Conservation (phyloP, 78 protist genomes). For the Dictyostelium intermedium region DNA sequence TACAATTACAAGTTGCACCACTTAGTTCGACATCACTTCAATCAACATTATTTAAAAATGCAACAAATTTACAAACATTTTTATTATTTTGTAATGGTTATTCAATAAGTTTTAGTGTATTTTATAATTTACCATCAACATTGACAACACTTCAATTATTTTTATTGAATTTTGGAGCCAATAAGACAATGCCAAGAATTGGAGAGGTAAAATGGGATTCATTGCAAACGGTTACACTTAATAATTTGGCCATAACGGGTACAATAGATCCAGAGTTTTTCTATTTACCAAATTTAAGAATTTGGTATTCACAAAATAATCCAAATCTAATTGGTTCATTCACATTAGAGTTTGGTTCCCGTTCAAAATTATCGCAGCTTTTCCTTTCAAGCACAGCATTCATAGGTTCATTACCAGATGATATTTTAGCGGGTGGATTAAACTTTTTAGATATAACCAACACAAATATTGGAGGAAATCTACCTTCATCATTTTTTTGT, state of each 20-base stretch:
- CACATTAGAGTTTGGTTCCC: neutral
- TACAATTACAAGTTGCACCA: neutral
- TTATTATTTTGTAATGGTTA: neutral
- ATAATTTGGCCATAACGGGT: neutral
- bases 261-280: neutral
- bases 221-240: neutral
- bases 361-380: neutral
- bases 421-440: neutral
- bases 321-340: neutral
- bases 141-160: neutral
- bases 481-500: neutral
- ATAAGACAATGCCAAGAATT: neutral
- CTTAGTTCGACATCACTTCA: neutral
- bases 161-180: neutral
- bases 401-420: neutral
- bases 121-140: conserved; percentile 9
- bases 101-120: neutral
- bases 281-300: neutral
- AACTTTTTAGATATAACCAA: neutral
- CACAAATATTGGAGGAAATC: neutral
- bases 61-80: neutral
- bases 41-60: neutral
- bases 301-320: neutral
- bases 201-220: neutral
- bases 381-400: neutral